Base-by-base conservation (phyloP, 192 early-diverging fungal genomes). In the Umbelopsis ramanniana region DNA sequence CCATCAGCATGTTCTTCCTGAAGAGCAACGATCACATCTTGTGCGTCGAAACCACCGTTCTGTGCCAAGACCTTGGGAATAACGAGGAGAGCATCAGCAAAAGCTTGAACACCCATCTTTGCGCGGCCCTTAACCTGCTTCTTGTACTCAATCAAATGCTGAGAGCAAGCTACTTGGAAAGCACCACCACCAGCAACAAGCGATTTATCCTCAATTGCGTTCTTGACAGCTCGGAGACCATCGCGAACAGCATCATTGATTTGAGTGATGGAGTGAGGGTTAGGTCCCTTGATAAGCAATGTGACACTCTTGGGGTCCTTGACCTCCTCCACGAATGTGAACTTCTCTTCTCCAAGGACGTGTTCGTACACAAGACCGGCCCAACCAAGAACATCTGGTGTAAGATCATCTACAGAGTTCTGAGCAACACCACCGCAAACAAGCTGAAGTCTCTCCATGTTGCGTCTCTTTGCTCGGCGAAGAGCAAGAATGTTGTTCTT, bases 361-460 rank as follows among this genome's bases (percentile, higher is more conserved):
- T 99, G 96, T 79, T 99, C 98, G 76, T 99, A 96, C 15, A 98
- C 93, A 38, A 90, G 81, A 23, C 96, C 96, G 22, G 98, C 96
- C 75, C 92, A 87, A 38, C 98, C 97, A 66, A 99, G 82, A 14
- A 97, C 86, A 7, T 87, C 83, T 26, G 90, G 88, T 3, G 87
- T 87, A 76, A 99, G 87, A 74, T 99, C 98, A 70, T 99, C 97
- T 21, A 99, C 96, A 9, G 96, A 97, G 88, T 99, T 99, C 78
- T 98, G 96, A 40, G 96, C 97, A 43, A 87, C 73, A 74, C 98
- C 98, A 69, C 96, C 97, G 78, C 95, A 96, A 71, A 91, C 92
- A 71, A 99, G 81, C 81, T 98, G 97, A 60, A 99, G 88, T 47
- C 97, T 90, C 83, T 99, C 98, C 97, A 98, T 98, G 87, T 99